These are phyloP conservation scores for Paulownia fortunei DNA, from an alignment of 257 asterid genomes.

Conservation along the genomic window DNA sequence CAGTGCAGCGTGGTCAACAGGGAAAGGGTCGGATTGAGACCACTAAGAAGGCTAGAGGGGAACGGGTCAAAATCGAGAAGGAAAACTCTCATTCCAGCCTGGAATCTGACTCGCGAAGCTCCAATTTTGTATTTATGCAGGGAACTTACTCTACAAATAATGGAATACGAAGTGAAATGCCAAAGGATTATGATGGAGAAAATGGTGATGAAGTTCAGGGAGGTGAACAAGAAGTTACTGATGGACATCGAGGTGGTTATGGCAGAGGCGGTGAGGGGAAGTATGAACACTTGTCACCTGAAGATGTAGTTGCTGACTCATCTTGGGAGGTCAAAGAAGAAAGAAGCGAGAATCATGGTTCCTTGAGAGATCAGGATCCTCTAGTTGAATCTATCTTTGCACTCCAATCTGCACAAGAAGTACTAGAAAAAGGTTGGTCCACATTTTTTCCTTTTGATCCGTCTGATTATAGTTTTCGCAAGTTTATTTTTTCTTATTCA, in stretches of 20 bases:
- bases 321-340: constrained; percentile 58
- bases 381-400: constrained; percentile 50
- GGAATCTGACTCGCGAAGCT: constrained; percentile 92
- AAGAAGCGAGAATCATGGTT: constrained; percentile 50
- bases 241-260: constrained; percentile 49
- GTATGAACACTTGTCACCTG: constrained; percentile 48
- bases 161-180: constrained; percentile 51
- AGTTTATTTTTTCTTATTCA: background rate
- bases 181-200: constrained; percentile 55
- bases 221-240: constrained; percentile 39
- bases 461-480: constrained; percentile 1
- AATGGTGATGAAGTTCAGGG: constrained; percentile 61
- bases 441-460: constrained; percentile 7
- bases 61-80: constrained; percentile 78
- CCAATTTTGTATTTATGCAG: constrained; percentile 75
- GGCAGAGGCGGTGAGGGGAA: constrained; percentile 46
- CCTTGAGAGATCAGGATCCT: constrained; percentile 54
- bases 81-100: constrained; percentile 91
- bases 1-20: constrained; percentile 45
- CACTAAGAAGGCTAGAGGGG: constrained; percentile 68
- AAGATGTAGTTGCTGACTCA: constrained; percentile 55
- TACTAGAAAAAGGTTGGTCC: constrained; percentile 64
- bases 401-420: constrained; percentile 67
- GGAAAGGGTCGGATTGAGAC: constrained; percentile 50
- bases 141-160: constrained; percentile 58